Percentiles rank a stretch among this genome's conserved stretches.
Conservation (phyloP, 2,329 filamentous ascomycete species). For the Curvularia hawaiiensis region DNA sequence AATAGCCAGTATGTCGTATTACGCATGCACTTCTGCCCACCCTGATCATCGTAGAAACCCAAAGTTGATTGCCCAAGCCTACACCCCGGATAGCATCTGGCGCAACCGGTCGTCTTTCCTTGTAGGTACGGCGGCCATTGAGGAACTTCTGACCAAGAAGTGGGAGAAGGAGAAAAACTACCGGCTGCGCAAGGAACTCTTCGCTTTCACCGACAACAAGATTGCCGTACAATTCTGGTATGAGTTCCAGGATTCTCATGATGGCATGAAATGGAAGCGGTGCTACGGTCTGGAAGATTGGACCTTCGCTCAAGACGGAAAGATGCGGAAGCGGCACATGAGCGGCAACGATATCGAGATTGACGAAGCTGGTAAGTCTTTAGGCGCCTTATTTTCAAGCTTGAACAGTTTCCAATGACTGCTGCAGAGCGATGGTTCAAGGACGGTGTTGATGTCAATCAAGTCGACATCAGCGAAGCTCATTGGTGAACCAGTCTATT, state of each 20-base stretch:
- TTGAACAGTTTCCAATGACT: slow-evolving; percentile 12
- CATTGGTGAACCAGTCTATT: slow-evolving; percentile 60
- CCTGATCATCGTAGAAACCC: slow-evolving; percentile 61
- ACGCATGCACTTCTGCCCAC: background rate
- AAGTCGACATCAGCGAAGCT: slow-evolving; percentile 67
- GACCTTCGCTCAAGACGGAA: slow-evolving; percentile 72
- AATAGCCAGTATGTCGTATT: slow-evolving; percentile 67
- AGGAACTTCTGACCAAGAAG: slow-evolving; percentile 71
- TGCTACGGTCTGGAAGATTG: slow-evolving; percentile 84
- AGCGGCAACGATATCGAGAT: slow-evolving; percentile 75
- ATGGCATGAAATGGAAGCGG: slow-evolving; percentile 69
- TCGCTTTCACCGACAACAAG: slow-evolving; percentile 74
- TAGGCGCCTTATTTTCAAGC: background rate
- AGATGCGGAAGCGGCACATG: slow-evolving; percentile 78
- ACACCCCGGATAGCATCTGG: slow-evolving; percentile 80
- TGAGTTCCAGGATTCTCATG: slow-evolving; percentile 71
- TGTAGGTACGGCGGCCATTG: slow-evolving; percentile 69
- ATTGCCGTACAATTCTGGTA: slow-evolving; percentile 95
- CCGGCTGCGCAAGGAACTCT: slow-evolving; percentile 80
- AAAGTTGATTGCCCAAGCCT: slow-evolving; percentile 68
- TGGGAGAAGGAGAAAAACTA: slow-evolving; percentile 77
- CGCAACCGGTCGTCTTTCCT: slow-evolving; percentile 77
- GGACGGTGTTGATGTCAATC: slow-evolving; percentile 71
- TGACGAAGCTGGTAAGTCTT: slow-evolving; percentile 49
- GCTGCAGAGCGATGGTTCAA: slow-evolving; percentile 68